Evolutionary conservation across 495 filamentous ascomycete species (phyloP), one percentile per base, ranked within the genome.

Genomic region (Penicillium paradoxum): DNA sequence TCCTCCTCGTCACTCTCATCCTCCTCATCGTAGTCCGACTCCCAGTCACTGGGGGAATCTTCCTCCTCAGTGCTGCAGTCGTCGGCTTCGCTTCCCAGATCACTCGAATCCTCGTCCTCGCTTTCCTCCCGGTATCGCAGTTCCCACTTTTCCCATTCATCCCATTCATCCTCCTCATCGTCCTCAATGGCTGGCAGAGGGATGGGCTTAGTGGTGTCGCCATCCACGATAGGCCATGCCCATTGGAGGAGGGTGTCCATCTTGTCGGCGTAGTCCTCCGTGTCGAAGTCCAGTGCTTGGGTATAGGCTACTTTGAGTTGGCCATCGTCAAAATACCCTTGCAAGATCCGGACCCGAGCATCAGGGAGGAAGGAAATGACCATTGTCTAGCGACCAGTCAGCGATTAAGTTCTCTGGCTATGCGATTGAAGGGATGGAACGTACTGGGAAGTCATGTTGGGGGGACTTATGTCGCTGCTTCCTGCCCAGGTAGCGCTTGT

Each of bases 341-440:
- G 43, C 25, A 55, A 37, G 4, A 55, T 21, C 22, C 53, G 53
- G 17, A 47, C 53, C 15, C 30, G 38, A 18, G 24, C 37, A 14
- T 37, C 36, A 2, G 53, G 46, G 14, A 50, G 53, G 32, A 49
- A 55, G 4, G 53, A 55, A 11, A 55, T 50, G 13, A 50, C 30
- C 38, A 55, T 34, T 17, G 53, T 55, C 53, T 50, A 37, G 6
- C 10, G n/a, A 14, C 13, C 4, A n/a, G 6, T 44, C 15, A 43
- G 38, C n/a, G n/a, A n/a, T n/a, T 49, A 10, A 43, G 6, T n/a
- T 6, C 22, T 50, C n/a, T 37, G 5, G 4, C 4, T 34, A 13
- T 13, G 14, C 14, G 14, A 11, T 9, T 34, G 3, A 18, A 49
- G 1, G 1, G 8, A n/a, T 4, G 19, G 15, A 17, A 45, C 49